These are phyloP conservation scores for Caryopteris hybrid DNA, from an alignment of 305 asterid genomes.

Conservation along the genomic window DNA sequence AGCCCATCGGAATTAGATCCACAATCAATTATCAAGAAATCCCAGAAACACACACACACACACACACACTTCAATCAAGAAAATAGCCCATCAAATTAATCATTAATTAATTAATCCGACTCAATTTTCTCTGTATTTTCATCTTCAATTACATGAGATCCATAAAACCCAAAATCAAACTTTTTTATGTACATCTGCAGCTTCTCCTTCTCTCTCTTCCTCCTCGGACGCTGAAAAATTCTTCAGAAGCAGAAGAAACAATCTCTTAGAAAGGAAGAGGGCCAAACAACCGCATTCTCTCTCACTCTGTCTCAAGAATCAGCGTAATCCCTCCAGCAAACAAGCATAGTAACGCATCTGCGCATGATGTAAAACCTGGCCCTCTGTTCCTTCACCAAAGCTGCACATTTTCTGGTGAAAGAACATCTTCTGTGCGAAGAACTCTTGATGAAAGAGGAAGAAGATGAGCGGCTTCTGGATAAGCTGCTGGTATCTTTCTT, in stretches of 20 bases:
- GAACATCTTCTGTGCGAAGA: conserved; percentile 51
- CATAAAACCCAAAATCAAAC: not conserved
- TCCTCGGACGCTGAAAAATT: conserved; percentile 66
- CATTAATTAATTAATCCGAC: too few species aligned
- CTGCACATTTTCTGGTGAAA: conserved; percentile 77
- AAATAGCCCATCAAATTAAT: not conserved
- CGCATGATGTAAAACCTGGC: conserved; percentile 88
- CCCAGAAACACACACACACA: conserved; percentile 2
- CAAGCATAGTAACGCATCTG: conserved; percentile 81
- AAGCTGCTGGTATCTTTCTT: conserved; percentile 41
- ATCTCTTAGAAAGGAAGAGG: conserved; percentile 65
- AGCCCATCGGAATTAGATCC: conserved; percentile 36
- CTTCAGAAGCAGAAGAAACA: conserved; percentile 19
- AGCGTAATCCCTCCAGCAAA: conserved; percentile 80
- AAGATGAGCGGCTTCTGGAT: conserved; percentile 37
- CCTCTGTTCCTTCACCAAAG: conserved; percentile 74
- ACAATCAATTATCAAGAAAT: conserved; percentile 14
- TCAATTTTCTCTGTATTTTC: not conserved
- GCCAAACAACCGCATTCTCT: too few species aligned
- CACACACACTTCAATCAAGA: not conserved
- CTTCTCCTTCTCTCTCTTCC: conserved; percentile 15
- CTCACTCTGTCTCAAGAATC: conserved; percentile 37
- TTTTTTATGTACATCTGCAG: conserved; percentile 16
- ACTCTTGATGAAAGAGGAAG: conserved; percentile 31
- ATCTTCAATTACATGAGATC: not conserved